Percentiles rank a stretch among this genome's conserved stretches.
Evolutionary conservation across 768 basidiomycete species (phyloP).

Genomic region (Pisolithus orientalis): DNA sequence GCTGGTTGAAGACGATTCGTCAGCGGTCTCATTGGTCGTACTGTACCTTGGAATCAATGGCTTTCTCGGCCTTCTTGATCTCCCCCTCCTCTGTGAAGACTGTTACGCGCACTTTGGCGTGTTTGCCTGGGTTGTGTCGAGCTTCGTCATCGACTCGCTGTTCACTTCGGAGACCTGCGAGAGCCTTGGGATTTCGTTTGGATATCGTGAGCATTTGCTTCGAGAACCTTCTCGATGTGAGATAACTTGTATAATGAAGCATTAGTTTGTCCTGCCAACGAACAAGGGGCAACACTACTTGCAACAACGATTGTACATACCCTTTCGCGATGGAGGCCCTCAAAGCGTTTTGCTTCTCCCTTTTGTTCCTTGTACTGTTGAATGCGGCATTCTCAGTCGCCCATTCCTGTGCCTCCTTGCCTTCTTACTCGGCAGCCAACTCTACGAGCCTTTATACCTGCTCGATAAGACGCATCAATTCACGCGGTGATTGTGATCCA

Average conservation of each 20-base stretch:
- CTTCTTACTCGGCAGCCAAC: conserved; percentile 79
- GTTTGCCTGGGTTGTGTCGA: conserved; percentile 73
- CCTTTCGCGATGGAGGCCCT: conserved; percentile 65
- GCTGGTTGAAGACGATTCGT: background rate
- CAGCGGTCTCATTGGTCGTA: background rate
- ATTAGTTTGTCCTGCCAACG: conserved; percentile 67
- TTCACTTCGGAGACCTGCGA: conserved; percentile 62
- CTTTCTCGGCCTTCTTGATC: conserved; percentile 89
- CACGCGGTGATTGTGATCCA: conserved; percentile 88
- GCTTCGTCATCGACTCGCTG: conserved; percentile 65
- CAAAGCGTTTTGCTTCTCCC: conserved; percentile 84
- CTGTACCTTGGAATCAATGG: conserved; percentile 72
- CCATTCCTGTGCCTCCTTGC: conserved; percentile 83
- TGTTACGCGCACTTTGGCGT: conserved; percentile 67
- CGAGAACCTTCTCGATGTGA: conserved; percentile 82
- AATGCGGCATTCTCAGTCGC: conserved; percentile 93
- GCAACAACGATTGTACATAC: conserved; percentile 36
- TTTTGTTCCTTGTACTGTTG: conserved; percentile 97
- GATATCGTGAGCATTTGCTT: conserved; percentile 63
- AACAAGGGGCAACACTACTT: background rate
- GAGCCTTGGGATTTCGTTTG: conserved; percentile 62
- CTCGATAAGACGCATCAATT: conserved; percentile 86
- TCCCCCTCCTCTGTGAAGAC: conserved; percentile 82
- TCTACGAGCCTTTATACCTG: conserved; percentile 95
- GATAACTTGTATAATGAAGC: conserved; percentile 82